Evolutionary conservation across 2,329 filamentous ascomycete genomes (phyloP).

Genomic region (Coniella vitis): DNA sequence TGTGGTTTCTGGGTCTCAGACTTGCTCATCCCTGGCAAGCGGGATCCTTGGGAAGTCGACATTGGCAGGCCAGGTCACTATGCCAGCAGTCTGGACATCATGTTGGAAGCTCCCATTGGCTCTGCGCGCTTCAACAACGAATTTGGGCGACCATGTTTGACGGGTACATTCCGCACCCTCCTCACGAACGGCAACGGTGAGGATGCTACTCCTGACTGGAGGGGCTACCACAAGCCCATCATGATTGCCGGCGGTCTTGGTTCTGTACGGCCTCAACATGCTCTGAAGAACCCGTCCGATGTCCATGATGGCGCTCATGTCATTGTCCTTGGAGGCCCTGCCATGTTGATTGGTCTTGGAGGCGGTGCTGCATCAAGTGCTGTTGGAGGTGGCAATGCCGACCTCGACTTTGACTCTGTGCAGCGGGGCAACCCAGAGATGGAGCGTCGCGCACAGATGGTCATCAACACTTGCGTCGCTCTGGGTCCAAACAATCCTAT

Average conservation of each 20-base stretch:
- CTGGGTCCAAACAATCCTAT: constrained; percentile 84
- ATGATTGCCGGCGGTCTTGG: constrained; percentile 97
- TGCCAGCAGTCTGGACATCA: constrained; percentile 90
- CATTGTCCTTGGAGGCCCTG: constrained; percentile 88
- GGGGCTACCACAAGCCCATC: constrained; percentile 96
- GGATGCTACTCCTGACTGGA: constrained; percentile 53
- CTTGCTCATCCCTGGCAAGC: constrained; percentile 76
- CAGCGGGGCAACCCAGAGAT: constrained; percentile 97
- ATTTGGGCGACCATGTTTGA: constrained; percentile 83
- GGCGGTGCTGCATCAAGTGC: constrained; percentile 92
- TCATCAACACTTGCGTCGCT: constrained; percentile 88
- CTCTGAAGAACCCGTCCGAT: constrained; percentile 71
- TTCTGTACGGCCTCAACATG: constrained; percentile 83
- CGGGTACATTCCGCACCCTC: constrained; percentile 87
- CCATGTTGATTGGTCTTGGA: constrained; percentile 95
- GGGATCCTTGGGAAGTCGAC: constrained; percentile 84
- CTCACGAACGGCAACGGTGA: constrained; percentile 59
- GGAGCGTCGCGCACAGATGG: constrained; percentile 91
- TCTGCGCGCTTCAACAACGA: constrained; percentile 97
- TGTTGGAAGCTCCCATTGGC: constrained; percentile 94
- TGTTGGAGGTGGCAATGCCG: constrained; percentile 76
- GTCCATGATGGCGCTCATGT: constrained; percentile 85
- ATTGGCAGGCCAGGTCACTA: constrained; percentile 87
- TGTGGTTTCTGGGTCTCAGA: constrained; percentile 94
- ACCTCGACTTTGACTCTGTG: constrained; percentile 94